Conservation (phyloP, 176 grass and related monocot genomes). For the sorghum (Sorghum bicolor) region Sorghum_bicolor_NCBIv3 NC_012874.2:62726001-62726500, state of each 20-base stretch:
- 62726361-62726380: neutral
- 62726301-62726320: neutral
- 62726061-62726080: no score
- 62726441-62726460: constrained; percentile 91
- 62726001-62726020: neutral
- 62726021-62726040: neutral
- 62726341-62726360: neutral
- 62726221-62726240: neutral
- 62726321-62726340: neutral
- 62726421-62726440: constrained; percentile 18
- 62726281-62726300: neutral
- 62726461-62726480: constrained; percentile 83
- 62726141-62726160: neutral
- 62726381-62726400: neutral
- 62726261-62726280: neutral
- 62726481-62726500: constrained; percentile 98
- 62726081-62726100: no score
- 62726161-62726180: neutral
- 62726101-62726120: no score
- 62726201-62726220: neutral
- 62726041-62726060: neutral
- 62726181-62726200: neutral
- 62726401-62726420: neutral
- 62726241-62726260: neutral
- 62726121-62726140: neutral